Evolutionary conservation across 2,329 filamentous ascomycete genomes (phyloP).

Genomic region (Alternaria sp.): DNA sequence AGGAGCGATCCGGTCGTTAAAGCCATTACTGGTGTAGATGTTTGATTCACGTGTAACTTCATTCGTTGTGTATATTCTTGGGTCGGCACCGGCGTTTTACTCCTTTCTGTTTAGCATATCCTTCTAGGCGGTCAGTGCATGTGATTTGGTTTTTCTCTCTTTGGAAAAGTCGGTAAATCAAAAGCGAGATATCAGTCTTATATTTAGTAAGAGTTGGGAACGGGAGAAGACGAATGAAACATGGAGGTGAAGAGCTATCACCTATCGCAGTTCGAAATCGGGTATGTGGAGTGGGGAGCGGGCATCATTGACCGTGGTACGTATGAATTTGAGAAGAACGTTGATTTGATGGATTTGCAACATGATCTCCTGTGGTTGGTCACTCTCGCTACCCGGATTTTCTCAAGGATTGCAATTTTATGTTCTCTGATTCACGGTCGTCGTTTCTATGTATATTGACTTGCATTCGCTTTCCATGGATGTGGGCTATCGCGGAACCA

Average conservation of each 20-base stretch:
- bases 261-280: not conserved
- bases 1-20: conserved; percentile 40
- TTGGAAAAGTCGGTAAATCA: conserved; percentile 9
- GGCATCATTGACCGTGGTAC: not conserved
- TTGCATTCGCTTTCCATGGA: not conserved
- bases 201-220: not conserved
- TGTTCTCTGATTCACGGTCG: not conserved
- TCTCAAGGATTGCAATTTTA: not conserved
- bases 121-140: not conserved
- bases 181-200: conserved; percentile 18
- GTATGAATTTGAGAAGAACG: not conserved
- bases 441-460: not conserved
- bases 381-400: not conserved
- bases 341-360: not conserved
- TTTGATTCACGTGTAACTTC: conserved; percentile 20
- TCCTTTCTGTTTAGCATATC: not conserved
- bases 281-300: not conserved
- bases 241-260: not conserved
- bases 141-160: not conserved
- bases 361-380: not conserved
- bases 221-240: not conserved
- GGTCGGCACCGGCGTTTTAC: conserved; percentile 28
- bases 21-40: not conserved
- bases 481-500: not conserved
- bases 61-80: conserved; percentile 33